A percentile compares a stretch with the other conserved stretches of the same genome.
Conservation (phyloP, 2,329 filamentous ascomycete species). For the Epichloe glyceriae region DNA sequence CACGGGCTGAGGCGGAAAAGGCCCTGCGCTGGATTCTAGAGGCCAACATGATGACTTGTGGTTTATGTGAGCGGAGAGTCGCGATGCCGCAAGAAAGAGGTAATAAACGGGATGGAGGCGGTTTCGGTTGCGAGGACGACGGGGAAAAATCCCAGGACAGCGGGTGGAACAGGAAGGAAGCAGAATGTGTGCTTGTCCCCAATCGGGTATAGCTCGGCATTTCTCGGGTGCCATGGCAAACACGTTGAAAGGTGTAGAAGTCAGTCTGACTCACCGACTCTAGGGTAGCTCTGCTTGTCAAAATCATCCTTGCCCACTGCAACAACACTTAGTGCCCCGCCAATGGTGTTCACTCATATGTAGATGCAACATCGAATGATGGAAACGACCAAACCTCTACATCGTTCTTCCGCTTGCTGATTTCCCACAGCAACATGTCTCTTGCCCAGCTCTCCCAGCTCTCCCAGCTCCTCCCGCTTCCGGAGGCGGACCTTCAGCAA, state of each 20-base stretch:
- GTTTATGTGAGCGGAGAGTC: slow-evolving; percentile 10
- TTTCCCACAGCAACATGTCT: slow-evolving; percentile 30
- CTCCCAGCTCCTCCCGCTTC: slow-evolving; percentile 67
- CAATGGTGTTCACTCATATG: neutral
- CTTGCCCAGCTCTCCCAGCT: slow-evolving; percentile 64
- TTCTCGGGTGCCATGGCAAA: slow-evolving; percentile 6
- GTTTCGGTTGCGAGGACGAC: slow-evolving; percentile 11
- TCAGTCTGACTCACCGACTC: neutral
- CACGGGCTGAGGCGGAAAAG: slow-evolving; percentile 67
- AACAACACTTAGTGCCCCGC: neutral
- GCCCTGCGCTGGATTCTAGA: slow-evolving; percentile 60
- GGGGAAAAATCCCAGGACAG: slow-evolving; percentile 9
- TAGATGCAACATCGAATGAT: neutral
- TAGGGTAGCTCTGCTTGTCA: neutral
- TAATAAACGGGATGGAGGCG: slow-evolving; percentile 4
- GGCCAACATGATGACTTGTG: slow-evolving; percentile 53
- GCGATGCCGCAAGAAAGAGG: slow-evolving; percentile 8
- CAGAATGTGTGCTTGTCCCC: neutral
- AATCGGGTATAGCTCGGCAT: slow-evolving; percentile 13
- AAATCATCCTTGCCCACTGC: neutral
- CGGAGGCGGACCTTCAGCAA: slow-evolving; percentile 72
- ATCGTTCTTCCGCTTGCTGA: neutral
- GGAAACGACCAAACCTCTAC: neutral
- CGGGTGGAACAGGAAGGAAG: slow-evolving; percentile 3
- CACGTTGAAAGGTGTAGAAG: neutral